Base-by-base conservation (phyloP, 495 filamentous ascomycete genomes). In the Clavariopsis aquatica region DNA sequence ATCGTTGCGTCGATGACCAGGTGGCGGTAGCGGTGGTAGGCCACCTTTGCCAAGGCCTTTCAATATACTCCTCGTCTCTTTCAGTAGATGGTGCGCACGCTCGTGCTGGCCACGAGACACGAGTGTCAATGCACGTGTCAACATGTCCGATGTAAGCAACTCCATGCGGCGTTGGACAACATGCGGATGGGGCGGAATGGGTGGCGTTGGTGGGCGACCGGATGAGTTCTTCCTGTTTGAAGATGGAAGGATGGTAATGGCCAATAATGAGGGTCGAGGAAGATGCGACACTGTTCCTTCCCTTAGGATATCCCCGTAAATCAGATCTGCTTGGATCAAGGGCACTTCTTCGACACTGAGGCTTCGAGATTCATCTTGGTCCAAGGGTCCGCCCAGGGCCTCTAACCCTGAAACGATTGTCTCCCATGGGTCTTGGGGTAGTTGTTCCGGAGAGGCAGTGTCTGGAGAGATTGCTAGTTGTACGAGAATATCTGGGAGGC, bases 111-210 rank as follows among this genome's bases (percentile, higher is more conserved):
- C 90, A 24, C 92, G 84, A 49, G 91, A 91, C 22, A 97, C 92
- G 6, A 99, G 84, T 0, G 92, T 96, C 52, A 99, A 79, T 3
- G 95, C 91, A 43, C 94, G 83, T 10, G 91, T 96, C 58, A 99
- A 80, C 94, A 99, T 99, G 75, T 99, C 94, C 2, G 95, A 98
- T 1, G 95, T 97, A 27, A 99, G 83, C 2, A 99, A 80, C 76
- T 99, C 94, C 94, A 99, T 99, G 46, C 94, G 87, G 38, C 94
- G 86, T 76, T 99, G 94, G 9, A 99, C 95, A 57, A 99, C 91
- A 55, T 89, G 89, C 3, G 94, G 94, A 68, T 97, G 94, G 34
- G 94, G 95, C 19, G 94, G 94, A 62, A 99, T 98, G 9, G 92
- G 90, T 24, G 93, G 92, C 43, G 91, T 87, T 60, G 70, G 60